These are phyloP conservation scores for Arbutus unedo DNA, from an alignment of 148 eudicot species.

Conservation along the genomic window DNA sequence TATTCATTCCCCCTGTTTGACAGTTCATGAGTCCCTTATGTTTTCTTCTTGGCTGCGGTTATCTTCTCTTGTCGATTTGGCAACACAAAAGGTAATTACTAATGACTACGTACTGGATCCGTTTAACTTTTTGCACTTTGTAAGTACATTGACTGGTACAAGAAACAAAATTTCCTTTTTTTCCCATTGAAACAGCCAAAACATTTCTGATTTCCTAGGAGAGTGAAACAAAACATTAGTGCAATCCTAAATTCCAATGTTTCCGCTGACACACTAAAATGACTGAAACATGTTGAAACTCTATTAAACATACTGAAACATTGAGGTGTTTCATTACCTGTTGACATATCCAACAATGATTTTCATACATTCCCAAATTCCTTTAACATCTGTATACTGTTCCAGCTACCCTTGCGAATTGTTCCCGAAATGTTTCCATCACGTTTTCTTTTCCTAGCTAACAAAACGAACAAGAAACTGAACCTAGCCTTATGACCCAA, in stretches of 20 bases:
- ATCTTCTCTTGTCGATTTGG: constrained; percentile 54
- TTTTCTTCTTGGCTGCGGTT: constrained; percentile 93
- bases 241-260: neutral
- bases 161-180: neutral
- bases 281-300: neutral
- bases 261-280: neutral
- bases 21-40: constrained; percentile 74
- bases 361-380: neutral
- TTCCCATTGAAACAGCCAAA: neutral
- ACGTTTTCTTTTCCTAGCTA: neutral
- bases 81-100: constrained; percentile 54
- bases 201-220: neutral
- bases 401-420: neutral
- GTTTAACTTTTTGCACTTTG: neutral
- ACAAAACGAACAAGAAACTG: too few species aligned
- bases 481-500: too few species aligned
- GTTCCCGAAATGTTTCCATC: neutral
- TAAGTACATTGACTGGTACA: neutral
- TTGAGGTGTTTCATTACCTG: neutral
- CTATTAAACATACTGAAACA: neutral
- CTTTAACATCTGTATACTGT: neutral
- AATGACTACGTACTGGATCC: neutral
- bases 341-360: neutral
- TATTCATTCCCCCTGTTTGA: constrained; percentile 88
- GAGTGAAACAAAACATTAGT: neutral